Evolutionary conservation across 495 filamentous ascomycete genomes (phyloP), one percentile per base, ranked within the genome.

Genomic region (Jackrogersella minutella): DNA sequence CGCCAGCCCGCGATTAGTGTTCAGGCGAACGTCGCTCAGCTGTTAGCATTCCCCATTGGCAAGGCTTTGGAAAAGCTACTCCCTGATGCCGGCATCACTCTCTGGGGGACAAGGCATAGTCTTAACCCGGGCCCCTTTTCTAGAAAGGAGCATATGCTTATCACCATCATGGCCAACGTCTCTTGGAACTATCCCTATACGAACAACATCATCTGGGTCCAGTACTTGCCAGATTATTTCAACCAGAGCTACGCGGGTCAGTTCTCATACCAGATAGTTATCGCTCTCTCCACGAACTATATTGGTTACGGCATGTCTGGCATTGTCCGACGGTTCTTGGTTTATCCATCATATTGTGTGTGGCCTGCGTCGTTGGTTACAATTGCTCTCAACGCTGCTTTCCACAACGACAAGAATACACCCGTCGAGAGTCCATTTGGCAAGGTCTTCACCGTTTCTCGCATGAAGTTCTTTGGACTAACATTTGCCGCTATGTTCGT

Each of bases 241-340:
- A 74, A 79, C 68, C 78, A 80, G 61, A 24, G 58, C 0, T 81
- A 76, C 58, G 75, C 79, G 7, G 71, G 67, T 39, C 68, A 59
- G 31, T 69, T 78, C 22, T 60, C 64, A 5, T 81, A 81, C 62
- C 80, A 85, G 55, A 73, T 84, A 5, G 59, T 80, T 14, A 78
- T 81, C 41, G 77, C 67, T 13, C 64, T 81, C 17, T 73, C 77
- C 0, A 84, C 81, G 8, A 82, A 84, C 65, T 76, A 84, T 39
- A 77, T 84, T 30, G 84, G 84, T 8, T 85, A 84, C 37, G 79
- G 80, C 30, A 73, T 85, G 36, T 81, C 84, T 16, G 84, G 84
- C 0, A 70, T 87, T 59, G 79, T 79, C 47, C 77, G 84, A 13
- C 79, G 83, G 28, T 88, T 85, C 77, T 76, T 88, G 17, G 85